phyloP scores from a whole-genome alignment of 2,329 filamentous ascomycete species.

The Myriosclerotinia scirpicola region DNA sequence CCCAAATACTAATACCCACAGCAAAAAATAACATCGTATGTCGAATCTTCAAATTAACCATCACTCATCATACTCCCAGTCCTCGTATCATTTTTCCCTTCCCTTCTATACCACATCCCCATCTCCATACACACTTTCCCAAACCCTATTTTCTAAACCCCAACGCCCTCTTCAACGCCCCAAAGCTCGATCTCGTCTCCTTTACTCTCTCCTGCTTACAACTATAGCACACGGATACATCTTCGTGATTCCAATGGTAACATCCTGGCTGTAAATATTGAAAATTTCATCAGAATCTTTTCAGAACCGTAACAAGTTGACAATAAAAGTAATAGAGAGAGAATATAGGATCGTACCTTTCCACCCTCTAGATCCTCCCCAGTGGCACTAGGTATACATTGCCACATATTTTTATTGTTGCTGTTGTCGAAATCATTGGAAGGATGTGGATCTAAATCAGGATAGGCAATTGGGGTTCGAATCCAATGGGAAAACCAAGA shows the following conservation, averaged over 20 bases:
- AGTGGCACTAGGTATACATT: not conserved
- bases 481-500: no score
- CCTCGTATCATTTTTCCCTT: no score
- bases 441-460: not conserved
- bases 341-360: not conserved
- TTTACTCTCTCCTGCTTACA: not conserved
- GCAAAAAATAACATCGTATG: not conserved
- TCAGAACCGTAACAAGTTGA: not conserved
- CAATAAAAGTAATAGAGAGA: not conserved
- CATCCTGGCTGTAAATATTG: not conserved
- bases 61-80: no score
- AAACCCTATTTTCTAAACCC: not conserved
- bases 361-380: not conserved
- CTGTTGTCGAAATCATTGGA: not conserved
- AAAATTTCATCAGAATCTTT: not conserved
- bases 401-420: not conserved
- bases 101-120: no score
- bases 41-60: not conserved
- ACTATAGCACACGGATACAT: not conserved
- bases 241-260: not conserved
- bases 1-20: not conserved
- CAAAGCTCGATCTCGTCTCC: not conserved
- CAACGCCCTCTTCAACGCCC: not conserved
- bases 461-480: no score
- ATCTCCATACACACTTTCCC: no score